Evolutionary conservation across 345 rosid genomes (phyloP), one percentile per base, ranked within the genome.

Genomic region (Iberis pinnata): DNA sequence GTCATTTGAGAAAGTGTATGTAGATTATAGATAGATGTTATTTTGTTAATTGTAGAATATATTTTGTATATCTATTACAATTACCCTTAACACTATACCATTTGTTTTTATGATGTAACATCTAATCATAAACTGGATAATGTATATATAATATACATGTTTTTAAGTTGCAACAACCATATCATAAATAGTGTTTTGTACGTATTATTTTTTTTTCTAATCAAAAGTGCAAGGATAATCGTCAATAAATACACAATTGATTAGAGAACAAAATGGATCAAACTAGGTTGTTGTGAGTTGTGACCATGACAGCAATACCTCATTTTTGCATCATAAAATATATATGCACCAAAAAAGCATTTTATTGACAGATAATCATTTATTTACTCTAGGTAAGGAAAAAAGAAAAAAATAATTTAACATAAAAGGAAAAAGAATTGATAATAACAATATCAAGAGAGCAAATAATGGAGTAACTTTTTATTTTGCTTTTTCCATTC

Each of bases 291-390:
- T 51, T 38, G 47, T 58, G 35, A 50, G 31, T 31, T n/a, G n/a
- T n/a, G n/a, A n/a, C 39, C 63, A 65, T 65, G 70, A 51, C 44
- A 65, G 70, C 65, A 65, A 58, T 58, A 66, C 65, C 19, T 66
- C 70, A 58, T 66, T 44, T 39, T 52, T 66, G 49, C 70, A 66
- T 66, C 70, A 66, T 45, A 52, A 58, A 49, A 15, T 18, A 38
- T 15, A 55, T 18, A 41, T 17, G 6, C 6, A 22, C 6, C 6
- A 38, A 16, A 10, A 47, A 45, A 47, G 48, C 37, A 48, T 9
- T 33, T 40, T 36, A 37, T 24, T 41, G 36, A 18, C n/a, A n/a
- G n/a, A n/a, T n/a, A n/a, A n/a, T n/a, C n/a, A n/a, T n/a, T 35
- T 36, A 22, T 6, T 2, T 50, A 50, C 25, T 65, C 33, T 29